Evolutionary conservation across 164 flowering plant genomes (phyloP).

Genomic region (Vitis vinifera): ASM3070453v1 NC_081811.1:2496001-2496500

Average conservation of each 20-base stretch:
- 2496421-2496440: neutral
- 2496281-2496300: too few species aligned
- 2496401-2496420: neutral
- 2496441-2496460: neutral
- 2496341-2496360: neutral
- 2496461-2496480: neutral
- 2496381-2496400: neutral
- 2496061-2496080: slow-evolving; percentile 91
- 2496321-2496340: neutral
- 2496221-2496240: neutral
- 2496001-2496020: slow-evolving; percentile 94
- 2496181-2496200: neutral
- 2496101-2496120: neutral
- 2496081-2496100: slow-evolving; percentile 78
- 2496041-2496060: slow-evolving; percentile 87
- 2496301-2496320: neutral
- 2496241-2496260: neutral
- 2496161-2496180: neutral
- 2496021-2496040: slow-evolving; percentile 96
- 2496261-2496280: too few species aligned
- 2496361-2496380: neutral
- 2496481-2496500: neutral
- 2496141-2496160: neutral
- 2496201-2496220: neutral
- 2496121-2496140: neutral